Evolutionary conservation across 2,329 filamentous ascomycete species (phyloP).

Genomic region (Ophiosphaerella narmari): DNA sequence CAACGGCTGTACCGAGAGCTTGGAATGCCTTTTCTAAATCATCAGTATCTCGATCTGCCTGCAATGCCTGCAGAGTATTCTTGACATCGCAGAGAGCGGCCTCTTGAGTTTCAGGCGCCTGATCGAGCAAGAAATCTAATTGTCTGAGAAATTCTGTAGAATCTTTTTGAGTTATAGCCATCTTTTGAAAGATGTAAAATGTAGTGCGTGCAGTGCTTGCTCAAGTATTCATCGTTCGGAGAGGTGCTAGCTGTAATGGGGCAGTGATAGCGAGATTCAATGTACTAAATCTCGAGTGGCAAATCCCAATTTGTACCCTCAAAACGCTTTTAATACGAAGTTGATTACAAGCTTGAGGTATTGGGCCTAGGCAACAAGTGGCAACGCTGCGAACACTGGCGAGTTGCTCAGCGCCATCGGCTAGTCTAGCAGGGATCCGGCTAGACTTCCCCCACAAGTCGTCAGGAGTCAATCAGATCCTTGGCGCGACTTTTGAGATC

Average conservation of each 20-base stretch:
- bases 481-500: constrained; percentile 33
- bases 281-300: neutral
- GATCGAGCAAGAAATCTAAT: constrained; percentile 21
- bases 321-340: neutral
- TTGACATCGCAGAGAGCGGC: constrained; percentile 19
- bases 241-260: constrained; percentile 6
- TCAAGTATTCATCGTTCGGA: constrained; percentile 15
- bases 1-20: constrained; percentile 40
- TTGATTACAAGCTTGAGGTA: neutral
- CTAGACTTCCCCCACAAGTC: constrained; percentile 18
- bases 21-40: constrained; percentile 25
- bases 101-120: constrained; percentile 17
- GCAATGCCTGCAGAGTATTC: constrained; percentile 17
- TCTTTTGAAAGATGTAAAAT: neutral
- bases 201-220: constrained; percentile 1
- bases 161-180: neutral
- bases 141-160: constrained; percentile 16
- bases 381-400: too few relatives aligned
- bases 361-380: constrained; percentile 2
- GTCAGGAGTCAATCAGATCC: constrained; percentile 14
- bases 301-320: neutral
- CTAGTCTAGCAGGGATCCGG: constrained; percentile 16
- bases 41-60: constrained; percentile 9
- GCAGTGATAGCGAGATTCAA: neutral
- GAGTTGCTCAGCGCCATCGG: neutral